phyloP scores from a whole-genome alignment of 805 yeast genomes.

The Pichia heedii region DNA sequence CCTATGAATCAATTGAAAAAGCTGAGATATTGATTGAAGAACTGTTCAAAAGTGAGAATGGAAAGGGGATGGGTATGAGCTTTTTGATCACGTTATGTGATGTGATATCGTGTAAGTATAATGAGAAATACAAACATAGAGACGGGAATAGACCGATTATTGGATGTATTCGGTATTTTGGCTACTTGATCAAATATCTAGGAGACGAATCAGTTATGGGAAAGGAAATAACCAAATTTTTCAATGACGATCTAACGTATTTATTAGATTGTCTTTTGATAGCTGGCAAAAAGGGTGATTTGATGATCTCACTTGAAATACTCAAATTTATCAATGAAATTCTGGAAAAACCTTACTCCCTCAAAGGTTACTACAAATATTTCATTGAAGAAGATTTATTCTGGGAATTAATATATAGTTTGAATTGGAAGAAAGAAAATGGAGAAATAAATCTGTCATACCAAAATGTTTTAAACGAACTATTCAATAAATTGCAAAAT shows the following conservation, averaged over 20 bases:
- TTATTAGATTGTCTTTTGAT: conserved; percentile 11
- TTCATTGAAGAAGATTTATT: conserved; percentile 9
- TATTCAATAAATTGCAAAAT: conserved; percentile 16
- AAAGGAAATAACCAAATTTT: conserved; percentile 10
- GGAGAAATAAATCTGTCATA: background rate
- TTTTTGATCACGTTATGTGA: conserved; percentile 14
- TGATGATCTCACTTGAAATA: conserved; percentile 10
- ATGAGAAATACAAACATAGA: conserved; percentile 1
- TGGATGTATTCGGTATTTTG: conserved; percentile 17
- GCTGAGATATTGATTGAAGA: conserved; percentile 6
- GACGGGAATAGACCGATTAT: conserved; percentile 10
- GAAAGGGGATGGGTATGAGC: conserved; percentile 8
- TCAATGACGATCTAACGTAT: conserved; percentile 12
- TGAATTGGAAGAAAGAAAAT: conserved; percentile 4
- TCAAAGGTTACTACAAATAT: conserved; percentile 7
- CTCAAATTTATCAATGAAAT: conserved; percentile 11
- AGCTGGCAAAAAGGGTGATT: conserved; percentile 8
- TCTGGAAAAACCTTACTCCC: conserved; percentile 9
- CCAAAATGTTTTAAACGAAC: conserved; percentile 7
- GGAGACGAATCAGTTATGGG: conserved; percentile 8
- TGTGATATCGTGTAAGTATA: conserved; percentile 10
- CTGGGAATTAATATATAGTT: conserved; percentile 8
- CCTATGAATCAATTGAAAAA: conserved; percentile 1
- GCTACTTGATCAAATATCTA: conserved; percentile 10
- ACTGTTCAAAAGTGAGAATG: conserved; percentile 8